Base-by-base conservation (phyloP, 345 rosid genomes). In the Aethionema arabicum region DNA sequence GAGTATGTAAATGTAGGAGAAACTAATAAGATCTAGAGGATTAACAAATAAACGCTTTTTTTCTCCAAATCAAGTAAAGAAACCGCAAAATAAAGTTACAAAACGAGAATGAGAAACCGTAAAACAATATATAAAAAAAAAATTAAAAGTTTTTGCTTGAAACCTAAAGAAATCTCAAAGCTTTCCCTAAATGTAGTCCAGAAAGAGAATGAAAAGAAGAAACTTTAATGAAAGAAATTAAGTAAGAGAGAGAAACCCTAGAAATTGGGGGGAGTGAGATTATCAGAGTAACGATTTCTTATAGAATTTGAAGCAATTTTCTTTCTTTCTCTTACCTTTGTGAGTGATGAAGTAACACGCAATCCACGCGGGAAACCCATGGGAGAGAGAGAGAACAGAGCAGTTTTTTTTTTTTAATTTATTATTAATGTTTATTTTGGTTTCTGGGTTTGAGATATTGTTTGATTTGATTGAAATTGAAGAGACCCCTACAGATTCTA, bases 331-430 rank as follows among this genome's bases (percentile, higher is more conserved):
- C 8, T 6, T 12, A 21, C 44, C 44, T 10, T 37, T 4, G 40
- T 41, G 45, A 41, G 11, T 56, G 59, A 56, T 70, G 68, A 70
- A 63, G 64, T 70, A 70, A 63, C 69, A 63, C 74, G 64, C 69
- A 70, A 63, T 57, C 64, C 69, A 70, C 63, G 52, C 58, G 56
- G 14, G 67, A 31, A 53, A 54, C 65, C 41, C 72, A 41, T 41
- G 0, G 32, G 62, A 58, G 48, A 30, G 55, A 70, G 31, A 47
- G 42, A 51, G 30, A 13, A 2, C 29, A 43, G 32, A 56, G 7
- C 36, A 54, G 12, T 12, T 9, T 15, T 7, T n/a, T 15, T 39
- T 27, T 4, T 40, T 8, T 43, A 33, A 7, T 32, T 21, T 4
- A 4, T 33, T 4, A 49, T 32, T 43, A 7, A 42, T 27, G 48